Evolutionary conservation across 192 early-diverging fungal species (phyloP), one percentile per base, ranked within the genome.

Genomic region (Backusella westeae): DNA sequence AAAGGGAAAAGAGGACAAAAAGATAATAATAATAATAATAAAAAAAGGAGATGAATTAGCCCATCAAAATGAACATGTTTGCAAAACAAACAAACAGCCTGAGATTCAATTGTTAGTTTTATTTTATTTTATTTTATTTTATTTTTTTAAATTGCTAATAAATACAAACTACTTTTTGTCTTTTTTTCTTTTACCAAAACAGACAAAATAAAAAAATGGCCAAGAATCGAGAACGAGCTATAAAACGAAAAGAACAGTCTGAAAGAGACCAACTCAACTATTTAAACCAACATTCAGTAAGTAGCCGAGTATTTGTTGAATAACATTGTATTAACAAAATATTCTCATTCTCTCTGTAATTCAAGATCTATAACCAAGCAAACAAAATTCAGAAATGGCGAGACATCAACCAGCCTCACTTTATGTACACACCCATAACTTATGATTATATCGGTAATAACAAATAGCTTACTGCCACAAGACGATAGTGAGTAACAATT

Each of bases 371-470:
- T 77, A 14, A 81, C 76, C 82, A 83, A 21, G 73, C 84, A 8
- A 72, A 78, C 44, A 81, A 77, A 29, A 83, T 84, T 75, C 77
- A 72, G 36, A 67, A 72, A 6, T 81, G 83, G 42, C 73, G 81
- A 36, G 83, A 79, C 32, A 59, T 72, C 63, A 71, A 81, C 34
- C 80, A 83, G 66, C 77, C 72, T 39, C 68, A 80, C 46, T 83
- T 80, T 12, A 84, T 44, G 42, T 71, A 71, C 32, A 71, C 29
- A 8, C 41, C 41, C 1, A 88, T 88, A 29, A 85, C 87, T 2
- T 41, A 84, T 26, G 85, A 88, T 34, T 78, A 86, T 63, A 86
- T 88, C 9, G 87, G 87, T 88, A 84, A 41, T 1, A 1, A 21
- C 3, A 0, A 12, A 17, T 17, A 7, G 10, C 3, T 12, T 39